These are phyloP conservation scores for Serpula lacrymans DNA, from an alignment of 768 basidiomycete genomes.

Conservation along the genomic window DNA sequence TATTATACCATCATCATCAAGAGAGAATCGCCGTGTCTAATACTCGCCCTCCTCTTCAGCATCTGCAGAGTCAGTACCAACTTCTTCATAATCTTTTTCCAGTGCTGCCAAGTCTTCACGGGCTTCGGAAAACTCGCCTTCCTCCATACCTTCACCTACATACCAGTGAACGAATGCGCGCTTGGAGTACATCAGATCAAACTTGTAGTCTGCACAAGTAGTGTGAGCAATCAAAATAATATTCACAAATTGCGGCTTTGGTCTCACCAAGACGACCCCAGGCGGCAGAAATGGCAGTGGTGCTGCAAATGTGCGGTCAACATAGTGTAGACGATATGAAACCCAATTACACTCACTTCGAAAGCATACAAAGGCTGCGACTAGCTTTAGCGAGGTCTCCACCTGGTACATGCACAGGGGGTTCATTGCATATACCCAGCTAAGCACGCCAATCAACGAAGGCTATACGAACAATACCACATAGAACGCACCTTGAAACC, in stretches of 20 bases:
- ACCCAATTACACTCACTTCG: slow-evolving; percentile 51
- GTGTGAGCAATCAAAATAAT: slow-evolving; percentile 8
- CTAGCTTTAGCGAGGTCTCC: slow-evolving; percentile 94
- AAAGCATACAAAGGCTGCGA: slow-evolving; percentile 96
- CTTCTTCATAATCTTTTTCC: slow-evolving; percentile 94
- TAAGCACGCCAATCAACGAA: slow-evolving; percentile 33
- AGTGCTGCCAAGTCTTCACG: slow-evolving; percentile 97
- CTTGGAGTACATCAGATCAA: slow-evolving; percentile 97
- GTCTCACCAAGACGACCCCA: slow-evolving; percentile 80
- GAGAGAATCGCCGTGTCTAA: slow-evolving; percentile 26
- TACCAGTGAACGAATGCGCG: slow-evolving; percentile 93
- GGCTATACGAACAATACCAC: background rate
- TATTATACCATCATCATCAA: slow-evolving; percentile 1
- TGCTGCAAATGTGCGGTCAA: slow-evolving; percentile 40
- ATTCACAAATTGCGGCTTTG: background rate
- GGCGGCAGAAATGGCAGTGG: slow-evolving; percentile 89
- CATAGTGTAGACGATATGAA: no score
- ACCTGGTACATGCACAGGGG: slow-evolving; percentile 86
- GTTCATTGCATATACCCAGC: slow-evolving; percentile 97
- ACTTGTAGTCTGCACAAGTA: slow-evolving; percentile 76
- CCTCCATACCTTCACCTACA: slow-evolving; percentile 99
- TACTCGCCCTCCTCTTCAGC: slow-evolving; percentile 64
- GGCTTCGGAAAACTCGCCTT: slow-evolving; percentile 98
- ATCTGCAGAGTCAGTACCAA: slow-evolving; percentile 74
- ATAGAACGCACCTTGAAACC: slow-evolving; percentile 72